These are phyloP conservation scores for Hyaloscypha hepaticicola DNA, from an alignment of 495 filamentous ascomycete species.

Conservation along the genomic window DNA sequence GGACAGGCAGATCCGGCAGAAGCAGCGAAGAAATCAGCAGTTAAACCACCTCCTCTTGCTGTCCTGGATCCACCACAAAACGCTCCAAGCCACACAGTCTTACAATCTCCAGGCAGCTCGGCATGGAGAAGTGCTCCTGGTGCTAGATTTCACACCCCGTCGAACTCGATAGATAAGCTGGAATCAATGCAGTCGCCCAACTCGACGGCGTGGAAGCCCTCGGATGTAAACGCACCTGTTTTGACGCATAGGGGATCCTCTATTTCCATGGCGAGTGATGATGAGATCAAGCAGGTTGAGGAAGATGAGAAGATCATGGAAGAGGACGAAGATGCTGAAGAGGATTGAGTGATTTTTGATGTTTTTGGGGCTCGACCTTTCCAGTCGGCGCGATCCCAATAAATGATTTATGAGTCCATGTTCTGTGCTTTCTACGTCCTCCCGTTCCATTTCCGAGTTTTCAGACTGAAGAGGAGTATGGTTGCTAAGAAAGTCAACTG, in stretches of 20 bases:
- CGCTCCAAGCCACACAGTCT: slow-evolving; percentile 6
- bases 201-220: slow-evolving; percentile 45
- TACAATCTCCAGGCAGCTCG: slow-evolving; percentile 41
- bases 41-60: slow-evolving; percentile 17
- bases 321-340: slow-evolving; percentile 34
- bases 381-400: neutral
- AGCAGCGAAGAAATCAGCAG: slow-evolving; percentile 26
- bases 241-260: slow-evolving; percentile 29
- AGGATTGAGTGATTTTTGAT: slow-evolving; percentile 4
- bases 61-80: slow-evolving; percentile 10
- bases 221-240: slow-evolving; percentile 37
- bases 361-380: neutral
- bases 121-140: slow-evolving; percentile 35
- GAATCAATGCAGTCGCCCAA: slow-evolving; percentile 45
- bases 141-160: slow-evolving; percentile 2
- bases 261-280: slow-evolving; percentile 30
- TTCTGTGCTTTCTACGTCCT: too few species aligned
- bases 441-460: too few species aligned
- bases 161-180: slow-evolving; percentile 15
- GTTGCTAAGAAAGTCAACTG: neutral
- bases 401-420: neutral
- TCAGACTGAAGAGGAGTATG: neutral
- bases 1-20: slow-evolving; percentile 25
- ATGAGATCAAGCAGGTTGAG: slow-evolving; percentile 32
- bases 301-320: slow-evolving; percentile 37